Conservation (phyloP, 2,329 filamentous ascomycete species). For the Pseudonectria foliicola region DNA sequence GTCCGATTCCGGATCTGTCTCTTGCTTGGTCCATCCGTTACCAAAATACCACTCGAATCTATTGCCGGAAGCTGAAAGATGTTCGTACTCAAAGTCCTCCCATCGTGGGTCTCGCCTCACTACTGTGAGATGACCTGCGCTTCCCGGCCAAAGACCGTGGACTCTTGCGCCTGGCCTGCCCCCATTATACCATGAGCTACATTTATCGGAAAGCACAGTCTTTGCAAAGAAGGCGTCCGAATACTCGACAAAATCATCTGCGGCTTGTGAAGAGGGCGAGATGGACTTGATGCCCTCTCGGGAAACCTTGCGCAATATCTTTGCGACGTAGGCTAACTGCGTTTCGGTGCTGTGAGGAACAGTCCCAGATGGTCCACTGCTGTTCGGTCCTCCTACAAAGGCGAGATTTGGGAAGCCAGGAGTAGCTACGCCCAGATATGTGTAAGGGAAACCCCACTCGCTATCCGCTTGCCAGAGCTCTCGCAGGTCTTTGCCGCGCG, state of each 20-base stretch:
- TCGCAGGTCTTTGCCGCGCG: slow-evolving; percentile 45
- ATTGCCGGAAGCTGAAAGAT: slow-evolving; percentile 36
- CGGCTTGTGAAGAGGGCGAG: slow-evolving; percentile 46
- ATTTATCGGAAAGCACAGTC: slow-evolving; percentile 53
- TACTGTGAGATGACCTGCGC: slow-evolving; percentile 53
- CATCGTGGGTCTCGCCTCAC: slow-evolving; percentile 48
- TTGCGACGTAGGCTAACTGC: slow-evolving; percentile 57
- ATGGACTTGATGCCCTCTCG: slow-evolving; percentile 60
- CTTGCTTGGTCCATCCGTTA: slow-evolving; percentile 57
- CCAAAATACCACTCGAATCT: slow-evolving; percentile 59
- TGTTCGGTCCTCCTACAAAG: slow-evolving; percentile 56
- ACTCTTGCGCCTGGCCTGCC: slow-evolving; percentile 54
- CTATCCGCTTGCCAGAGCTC: slow-evolving; percentile 50
- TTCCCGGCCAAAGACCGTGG: slow-evolving; percentile 64
- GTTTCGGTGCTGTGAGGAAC: slow-evolving; percentile 62
- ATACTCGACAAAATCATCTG: slow-evolving; percentile 59
- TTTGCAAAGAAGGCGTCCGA: slow-evolving; percentile 47
- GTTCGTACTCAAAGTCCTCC: slow-evolving; percentile 49
- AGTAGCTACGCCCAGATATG: slow-evolving; percentile 56
- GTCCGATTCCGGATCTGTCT: slow-evolving; percentile 48
- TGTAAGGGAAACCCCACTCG: slow-evolving; percentile 56
- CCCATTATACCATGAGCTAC: slow-evolving; percentile 67
- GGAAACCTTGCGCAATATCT: slow-evolving; percentile 59
- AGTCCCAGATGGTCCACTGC: slow-evolving; percentile 54
- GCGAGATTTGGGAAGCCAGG: slow-evolving; percentile 63